phyloP scores from a whole-genome alignment of 2,329 filamentous ascomycete genomes.

The Mollisiaceae sp. region DNA sequence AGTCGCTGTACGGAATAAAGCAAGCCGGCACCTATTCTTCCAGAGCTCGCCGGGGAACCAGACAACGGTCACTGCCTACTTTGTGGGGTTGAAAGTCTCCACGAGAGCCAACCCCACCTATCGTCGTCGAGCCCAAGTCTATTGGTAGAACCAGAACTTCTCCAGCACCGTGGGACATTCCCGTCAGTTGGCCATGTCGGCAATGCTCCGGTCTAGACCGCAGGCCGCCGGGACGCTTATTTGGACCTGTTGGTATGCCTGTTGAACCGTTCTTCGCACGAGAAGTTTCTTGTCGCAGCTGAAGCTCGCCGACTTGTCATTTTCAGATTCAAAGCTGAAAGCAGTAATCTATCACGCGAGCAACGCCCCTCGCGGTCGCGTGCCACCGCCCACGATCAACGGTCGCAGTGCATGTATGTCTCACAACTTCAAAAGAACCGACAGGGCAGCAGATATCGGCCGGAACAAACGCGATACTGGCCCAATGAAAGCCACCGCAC shows the following conservation, averaged over 20 bases:
- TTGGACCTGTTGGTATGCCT: neutral
- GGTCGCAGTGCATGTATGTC: neutral
- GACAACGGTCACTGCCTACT: no score
- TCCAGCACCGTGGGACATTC: neutral
- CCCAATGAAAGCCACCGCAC: neutral
- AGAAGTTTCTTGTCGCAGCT: neutral
- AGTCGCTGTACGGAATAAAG: neutral
- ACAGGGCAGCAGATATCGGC: constrained; percentile 1
- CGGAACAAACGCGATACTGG: neutral
- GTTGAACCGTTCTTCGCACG: neutral
- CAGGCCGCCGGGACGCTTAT: neutral
- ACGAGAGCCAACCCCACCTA: no score
- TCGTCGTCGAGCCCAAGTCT: no score
- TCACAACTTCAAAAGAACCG: constrained; percentile 1
- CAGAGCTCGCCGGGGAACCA: no score
- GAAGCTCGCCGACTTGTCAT: neutral
- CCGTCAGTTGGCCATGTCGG: neutral
- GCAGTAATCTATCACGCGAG: constrained; percentile 4
- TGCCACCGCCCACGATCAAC: neutral
- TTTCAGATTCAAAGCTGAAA: neutral
- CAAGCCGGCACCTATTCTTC: neutral
- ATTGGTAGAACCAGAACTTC: no score
- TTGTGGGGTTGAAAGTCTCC: no score
- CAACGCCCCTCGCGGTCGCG: neutral
- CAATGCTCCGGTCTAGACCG: neutral